Evolutionary conservation across 345 rosid genomes (phyloP).

Genomic region (Populus simonii): DNA sequence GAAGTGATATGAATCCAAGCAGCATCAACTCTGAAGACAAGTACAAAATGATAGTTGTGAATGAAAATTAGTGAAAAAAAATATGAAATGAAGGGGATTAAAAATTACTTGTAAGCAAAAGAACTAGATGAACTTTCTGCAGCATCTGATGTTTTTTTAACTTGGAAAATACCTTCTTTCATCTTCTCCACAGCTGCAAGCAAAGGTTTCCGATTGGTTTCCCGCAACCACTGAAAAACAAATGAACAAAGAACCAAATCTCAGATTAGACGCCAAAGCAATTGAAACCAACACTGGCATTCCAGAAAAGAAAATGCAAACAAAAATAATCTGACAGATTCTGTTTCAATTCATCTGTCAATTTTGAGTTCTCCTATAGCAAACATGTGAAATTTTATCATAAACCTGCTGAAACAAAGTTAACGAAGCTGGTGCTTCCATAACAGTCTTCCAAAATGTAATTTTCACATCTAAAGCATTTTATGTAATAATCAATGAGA

Average conservation of each 20-base stretch:
- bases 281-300: background rate
- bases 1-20: slow-evolving; percentile 95
- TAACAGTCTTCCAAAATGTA: background rate
- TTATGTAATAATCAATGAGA: background rate
- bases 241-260: slow-evolving; percentile 2
- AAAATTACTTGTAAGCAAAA: background rate
- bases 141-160: background rate
- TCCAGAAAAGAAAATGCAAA: background rate
- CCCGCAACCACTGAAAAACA: slow-evolving; percentile 68
- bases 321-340: background rate
- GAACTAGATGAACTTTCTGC: too few relatives aligned
- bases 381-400: background rate
- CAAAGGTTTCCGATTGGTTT: slow-evolving; percentile 76
- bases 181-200: slow-evolving; percentile 85
- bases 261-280: background rate
- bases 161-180: slow-evolving; percentile 42
- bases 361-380: background rate
- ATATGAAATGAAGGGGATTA: background rate
- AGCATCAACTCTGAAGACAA: slow-evolving; percentile 80
- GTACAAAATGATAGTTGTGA: slow-evolving; percentile 14
- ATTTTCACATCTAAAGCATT: background rate
- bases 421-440: background rate
- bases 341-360: background rate
- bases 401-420: background rate
- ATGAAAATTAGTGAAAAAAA: slow-evolving; percentile 7